These are phyloP conservation scores for Fusarium chuoi DNA, from an alignment of 2,329 filamentous ascomycete species.

Conservation along the genomic window DNA sequence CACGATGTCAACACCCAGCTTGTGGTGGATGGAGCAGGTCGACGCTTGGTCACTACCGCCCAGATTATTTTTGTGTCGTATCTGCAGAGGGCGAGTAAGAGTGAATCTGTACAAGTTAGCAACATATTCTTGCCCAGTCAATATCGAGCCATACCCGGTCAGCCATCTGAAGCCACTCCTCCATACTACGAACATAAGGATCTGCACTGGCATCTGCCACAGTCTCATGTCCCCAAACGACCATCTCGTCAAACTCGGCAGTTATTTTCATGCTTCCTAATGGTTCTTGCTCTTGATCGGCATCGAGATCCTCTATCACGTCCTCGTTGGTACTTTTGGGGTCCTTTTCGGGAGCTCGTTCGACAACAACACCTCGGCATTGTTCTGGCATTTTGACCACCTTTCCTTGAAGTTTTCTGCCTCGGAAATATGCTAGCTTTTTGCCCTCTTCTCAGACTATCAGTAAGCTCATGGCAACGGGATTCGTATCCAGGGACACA, in stretches of 20 bases:
- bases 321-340: constrained; percentile 52
- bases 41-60: not conserved
- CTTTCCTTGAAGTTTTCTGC: constrained; percentile 79
- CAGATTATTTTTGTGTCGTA: not conserved
- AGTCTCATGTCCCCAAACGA: constrained; percentile 87
- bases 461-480: not conserved
- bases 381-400: constrained; percentile 73
- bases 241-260: constrained; percentile 76
- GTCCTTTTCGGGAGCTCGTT: constrained; percentile 51
- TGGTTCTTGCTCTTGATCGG: constrained; percentile 50
- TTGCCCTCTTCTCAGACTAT: constrained; percentile 56
- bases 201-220: constrained; percentile 71
- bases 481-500: constrained; percentile 31
- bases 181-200: constrained; percentile 76
- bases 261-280: constrained; percentile 69
- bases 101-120: constrained; percentile 37
- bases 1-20: not conserved
- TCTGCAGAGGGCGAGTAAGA: constrained; percentile 28
- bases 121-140: not conserved
- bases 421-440: constrained; percentile 76
- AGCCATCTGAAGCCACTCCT: constrained; percentile 83
- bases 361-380: constrained; percentile 73
- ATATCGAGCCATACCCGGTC: constrained; percentile 64
- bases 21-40: not conserved
- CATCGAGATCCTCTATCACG: constrained; percentile 54